Evolutionary conservation across 495 filamentous ascomycete species (phyloP), one percentile per base, ranked within the genome.

Genomic region (Penicillium argentinense): DNA sequence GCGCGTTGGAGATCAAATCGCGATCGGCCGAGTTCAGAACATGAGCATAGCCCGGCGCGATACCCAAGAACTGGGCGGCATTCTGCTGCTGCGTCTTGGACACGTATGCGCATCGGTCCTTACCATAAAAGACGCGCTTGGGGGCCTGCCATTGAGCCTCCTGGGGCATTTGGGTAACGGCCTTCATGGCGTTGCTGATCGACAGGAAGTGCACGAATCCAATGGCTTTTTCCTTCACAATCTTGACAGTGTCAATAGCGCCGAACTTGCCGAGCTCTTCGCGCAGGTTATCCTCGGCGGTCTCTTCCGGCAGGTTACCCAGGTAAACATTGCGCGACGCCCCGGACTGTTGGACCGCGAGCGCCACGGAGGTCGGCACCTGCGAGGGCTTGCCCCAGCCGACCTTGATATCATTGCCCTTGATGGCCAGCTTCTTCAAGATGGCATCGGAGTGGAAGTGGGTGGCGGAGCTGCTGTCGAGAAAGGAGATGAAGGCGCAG

Each of bases 61-160:
- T 98, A 38, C 93, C 95, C 8, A 98, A 79, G 64, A 97, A 98
- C 70, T 98, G 93, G 21, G 93, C 93, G 12, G 93, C 93, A 60
- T 98, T 98, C 74, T 98, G 93, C 70, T 98, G 93, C 71, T 98
- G 93, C 1, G 93, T 98, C 80, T 98, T 98, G 32, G 93, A 98
- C 27, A 98, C 91, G 62, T 98, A 98, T 14, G 93, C 93, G 62
- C 93, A 98, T 33, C 93, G 81, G 65, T 98, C 93, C 73, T 98
- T 98, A 53, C 93, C 93, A 53, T 98, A 98, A 75, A 96, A 97
- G 9, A 98, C 95, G 29, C 93, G 87, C 43, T 88, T 85, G 23
- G 93, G 93, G 3, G 91, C 78, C 62, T 96, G 92, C 93, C 93
- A 98, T 70, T 96, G 96, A 3, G 86, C 71, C 69, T 98, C 93